Percentiles rank a stretch among this genome's conserved stretches.
These are phyloP conservation scores for Blastobotrys buckinghamii DNA, from an alignment of 1,139 yeast genomes.

Conservation along the genomic window DNA sequence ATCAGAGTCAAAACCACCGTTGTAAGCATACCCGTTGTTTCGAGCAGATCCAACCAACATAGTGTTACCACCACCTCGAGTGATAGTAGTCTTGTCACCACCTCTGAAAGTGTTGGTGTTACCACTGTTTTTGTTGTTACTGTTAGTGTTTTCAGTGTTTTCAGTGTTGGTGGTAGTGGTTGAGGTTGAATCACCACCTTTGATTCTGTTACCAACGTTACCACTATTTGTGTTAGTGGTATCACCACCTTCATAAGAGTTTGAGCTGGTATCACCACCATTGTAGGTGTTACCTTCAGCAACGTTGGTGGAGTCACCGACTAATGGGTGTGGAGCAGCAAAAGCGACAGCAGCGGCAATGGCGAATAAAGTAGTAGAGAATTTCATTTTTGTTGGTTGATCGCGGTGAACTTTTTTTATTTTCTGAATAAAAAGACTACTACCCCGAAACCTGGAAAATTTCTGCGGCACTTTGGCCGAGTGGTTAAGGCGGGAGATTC, in stretches of 20 bases:
- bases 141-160: not conserved
- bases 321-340: not conserved
- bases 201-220: no score
- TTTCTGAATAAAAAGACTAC: no score
- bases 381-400: no score
- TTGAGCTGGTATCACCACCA: not conserved
- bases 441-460: no score
- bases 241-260: not conserved
- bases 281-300: not conserved
- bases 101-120: not conserved
- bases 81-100: not conserved
- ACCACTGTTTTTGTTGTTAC: not conserved
- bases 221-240: not conserved
- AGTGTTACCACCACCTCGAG: not conserved
- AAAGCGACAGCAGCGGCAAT: no score
- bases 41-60: not conserved
- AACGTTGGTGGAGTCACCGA: not conserved
- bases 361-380: no score
- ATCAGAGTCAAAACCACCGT: no score
- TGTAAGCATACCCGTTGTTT: no score
- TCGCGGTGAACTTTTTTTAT: no score
- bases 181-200: no score
- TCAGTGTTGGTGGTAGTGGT: not conserved
- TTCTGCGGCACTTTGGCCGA: conserved; percentile 58
- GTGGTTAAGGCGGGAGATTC: conserved; percentile 81